Evolutionary conservation across 2,329 filamentous ascomycete species (phyloP).

Genomic region (Colletotrichum lindemuthianum): DNA sequence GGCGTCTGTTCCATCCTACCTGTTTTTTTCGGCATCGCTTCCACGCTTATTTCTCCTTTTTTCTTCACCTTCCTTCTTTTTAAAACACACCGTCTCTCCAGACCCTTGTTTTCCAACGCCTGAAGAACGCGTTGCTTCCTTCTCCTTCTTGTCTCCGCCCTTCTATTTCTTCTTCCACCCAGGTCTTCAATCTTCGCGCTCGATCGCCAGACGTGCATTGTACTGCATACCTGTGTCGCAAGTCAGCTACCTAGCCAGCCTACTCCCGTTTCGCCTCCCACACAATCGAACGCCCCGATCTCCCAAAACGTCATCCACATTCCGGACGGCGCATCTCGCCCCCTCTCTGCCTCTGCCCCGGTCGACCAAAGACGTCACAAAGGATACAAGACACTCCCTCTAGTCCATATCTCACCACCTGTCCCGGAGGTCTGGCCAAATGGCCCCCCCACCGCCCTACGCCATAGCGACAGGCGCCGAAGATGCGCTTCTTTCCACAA

Average conservation of each 20-base stretch:
- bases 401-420: constrained; percentile 21
- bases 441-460: constrained; percentile 34
- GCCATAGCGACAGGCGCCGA: constrained; percentile 32
- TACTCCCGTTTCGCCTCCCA: constrained; percentile 9
- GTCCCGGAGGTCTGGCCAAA: constrained; percentile 11
- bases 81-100: neutral
- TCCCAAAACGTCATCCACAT: constrained; percentile 33
- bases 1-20: constrained; percentile 3
- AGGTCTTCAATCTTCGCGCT: neutral
- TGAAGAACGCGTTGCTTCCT: constrained; percentile 15
- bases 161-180: constrained; percentile 1
- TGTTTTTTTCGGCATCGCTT: constrained; percentile 6
- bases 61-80: constrained; percentile 14
- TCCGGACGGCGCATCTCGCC: constrained; percentile 21
- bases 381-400: constrained; percentile 14
- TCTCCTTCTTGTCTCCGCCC: neutral
- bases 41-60: constrained; percentile 17
- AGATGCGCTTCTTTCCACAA: constrained; percentile 28
- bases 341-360: neutral
- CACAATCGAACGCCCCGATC: constrained; percentile 5
- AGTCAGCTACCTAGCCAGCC: neutral
- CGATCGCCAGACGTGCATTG: neutral
- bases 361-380: constrained; percentile 26
- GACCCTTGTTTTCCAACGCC: neutral
- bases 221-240: constrained; percentile 17